Percentiles rank a stretch among this genome's conserved stretches.
Evolutionary conservation across 805 yeast species (phyloP).

Genomic region (Wickerhamomyces strasburgensis): DNA sequence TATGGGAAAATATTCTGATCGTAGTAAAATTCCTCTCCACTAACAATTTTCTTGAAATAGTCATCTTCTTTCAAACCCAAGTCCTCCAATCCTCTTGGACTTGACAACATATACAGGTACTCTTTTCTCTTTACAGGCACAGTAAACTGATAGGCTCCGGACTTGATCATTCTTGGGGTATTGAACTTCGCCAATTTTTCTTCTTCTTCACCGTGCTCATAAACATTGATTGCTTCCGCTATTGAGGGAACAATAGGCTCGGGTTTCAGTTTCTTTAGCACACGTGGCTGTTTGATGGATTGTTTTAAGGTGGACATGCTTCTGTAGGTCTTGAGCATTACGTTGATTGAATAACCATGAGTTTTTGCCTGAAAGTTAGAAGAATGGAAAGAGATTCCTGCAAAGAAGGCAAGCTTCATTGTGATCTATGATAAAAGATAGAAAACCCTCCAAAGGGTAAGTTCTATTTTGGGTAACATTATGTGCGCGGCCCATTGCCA

Average conservation of each 20-base stretch:
- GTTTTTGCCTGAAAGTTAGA: neutral
- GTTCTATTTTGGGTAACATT: too few relatives aligned
- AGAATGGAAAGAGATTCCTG: neutral
- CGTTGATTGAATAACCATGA: neutral
- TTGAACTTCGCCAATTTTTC: slow-evolving; percentile 32
- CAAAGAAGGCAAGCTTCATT: too few relatives aligned
- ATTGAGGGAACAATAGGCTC: slow-evolving; percentile 30
- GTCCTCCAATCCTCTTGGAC: slow-evolving; percentile 55
- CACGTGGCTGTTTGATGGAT: slow-evolving; percentile 11
- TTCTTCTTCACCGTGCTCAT: slow-evolving; percentile 20
- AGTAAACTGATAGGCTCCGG: slow-evolving; percentile 71
- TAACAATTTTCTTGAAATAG: slow-evolving; percentile 47
- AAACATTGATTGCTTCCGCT: slow-evolving; percentile 24
- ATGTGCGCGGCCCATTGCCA: too few relatives aligned
- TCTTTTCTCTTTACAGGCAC: slow-evolving; percentile 57
- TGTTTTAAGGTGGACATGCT: slow-evolving; percentile 10
- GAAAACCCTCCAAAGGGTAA: slow-evolving; percentile 5
- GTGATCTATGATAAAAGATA: neutral
- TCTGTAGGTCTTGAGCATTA: neutral
- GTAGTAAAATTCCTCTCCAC: slow-evolving; percentile 50
- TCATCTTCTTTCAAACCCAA: slow-evolving; percentile 50
- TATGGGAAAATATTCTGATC: slow-evolving; percentile 61
- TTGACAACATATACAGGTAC: slow-evolving; percentile 51
- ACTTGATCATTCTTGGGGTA: slow-evolving; percentile 44
- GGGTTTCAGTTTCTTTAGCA: slow-evolving; percentile 13